Conservation (phyloP, 2,329 filamentous ascomycete genomes). For the Fusarium incarnatum region DNA sequence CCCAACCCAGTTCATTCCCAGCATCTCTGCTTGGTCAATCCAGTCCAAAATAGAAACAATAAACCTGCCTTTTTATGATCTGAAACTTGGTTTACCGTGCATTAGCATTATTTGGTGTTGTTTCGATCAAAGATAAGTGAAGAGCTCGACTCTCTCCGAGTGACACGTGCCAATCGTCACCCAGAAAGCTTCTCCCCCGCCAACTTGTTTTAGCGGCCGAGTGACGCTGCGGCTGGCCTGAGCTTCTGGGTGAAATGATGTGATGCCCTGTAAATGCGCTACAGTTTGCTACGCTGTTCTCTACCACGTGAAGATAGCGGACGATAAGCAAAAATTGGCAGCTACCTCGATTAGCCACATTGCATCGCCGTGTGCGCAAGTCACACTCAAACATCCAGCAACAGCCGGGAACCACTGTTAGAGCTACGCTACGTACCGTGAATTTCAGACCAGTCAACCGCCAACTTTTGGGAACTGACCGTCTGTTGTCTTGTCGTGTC, state of each 20-base stretch:
- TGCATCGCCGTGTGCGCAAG: constrained; percentile 43
- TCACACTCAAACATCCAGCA: constrained; percentile 43
- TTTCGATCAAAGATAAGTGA: not conserved
- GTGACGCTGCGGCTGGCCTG: constrained; percentile 15
- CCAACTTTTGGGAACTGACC: constrained; percentile 28
- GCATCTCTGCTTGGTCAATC: constrained; percentile 24
- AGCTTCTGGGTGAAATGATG: constrained; percentile 25
- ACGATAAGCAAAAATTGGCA: constrained; percentile 46
- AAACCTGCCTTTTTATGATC: constrained; percentile 21
- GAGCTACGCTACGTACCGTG: constrained; percentile 34
- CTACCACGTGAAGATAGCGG: constrained; percentile 47
- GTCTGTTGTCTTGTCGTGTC: constrained; percentile 16
- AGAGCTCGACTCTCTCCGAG: not conserved
- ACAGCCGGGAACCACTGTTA: constrained; percentile 22
- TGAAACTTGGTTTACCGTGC: constrained; percentile 22
- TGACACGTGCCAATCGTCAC: constrained; percentile 37
- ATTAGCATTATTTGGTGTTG: not conserved
- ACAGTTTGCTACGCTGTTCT: not conserved
- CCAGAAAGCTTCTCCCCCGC: constrained; percentile 18
- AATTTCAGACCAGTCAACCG: constrained; percentile 22
- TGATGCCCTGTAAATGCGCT: not conserved
- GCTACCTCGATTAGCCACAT: constrained; percentile 46
- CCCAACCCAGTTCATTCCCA: constrained; percentile 10
- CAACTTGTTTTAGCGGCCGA: constrained; percentile 33
- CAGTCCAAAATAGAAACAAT: not conserved